Conservation (phyloP, 129 eudicot genomes). For the Helianthus annuus region HanXRQr2.0-SUNRISE NC_035449.2:1781281-1781780, state of each 20-base stretch:
- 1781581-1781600: conserved; percentile 16
- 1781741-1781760: no score
- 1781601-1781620: conserved; percentile 1
- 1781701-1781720: no score
- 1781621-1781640: no score
- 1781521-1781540: conserved; percentile 9
- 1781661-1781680: no score
- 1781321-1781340: conserved; percentile 8
- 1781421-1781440: not conserved
- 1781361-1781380: conserved; percentile 34
- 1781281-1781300: conserved; percentile 14
- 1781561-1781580: not conserved
- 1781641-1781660: no score
- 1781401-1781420: not conserved
- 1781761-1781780: not conserved
- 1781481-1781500: not conserved
- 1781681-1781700: no score
- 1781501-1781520: conserved; percentile 1
- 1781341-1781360: conserved; percentile 2
- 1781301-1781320: not conserved
- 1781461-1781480: not conserved
- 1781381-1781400: conserved; percentile 4
- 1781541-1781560: conserved; percentile 2
- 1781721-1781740: not conserved
- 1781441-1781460: not conserved